phyloP scores from a whole-genome alignment of 495 filamentous ascomycete species.

The Daldinia concentrica region DNA sequence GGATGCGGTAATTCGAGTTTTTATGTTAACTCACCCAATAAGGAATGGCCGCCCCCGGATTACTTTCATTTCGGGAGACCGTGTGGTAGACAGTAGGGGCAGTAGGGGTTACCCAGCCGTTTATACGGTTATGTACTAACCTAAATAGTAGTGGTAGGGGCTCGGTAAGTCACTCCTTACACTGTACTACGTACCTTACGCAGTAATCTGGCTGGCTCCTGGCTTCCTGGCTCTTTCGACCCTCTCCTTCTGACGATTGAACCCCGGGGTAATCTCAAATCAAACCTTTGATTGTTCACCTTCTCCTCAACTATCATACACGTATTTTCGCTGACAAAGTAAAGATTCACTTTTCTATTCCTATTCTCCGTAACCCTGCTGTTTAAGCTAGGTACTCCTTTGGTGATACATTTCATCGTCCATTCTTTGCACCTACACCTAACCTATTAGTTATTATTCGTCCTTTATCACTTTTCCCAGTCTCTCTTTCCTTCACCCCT shows the following conservation, averaged over 20 bases:
- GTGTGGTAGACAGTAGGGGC: constrained; percentile 18
- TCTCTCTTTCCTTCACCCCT: constrained; percentile 5
- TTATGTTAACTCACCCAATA: constrained; percentile 15
- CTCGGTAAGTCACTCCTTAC: constrained; percentile 18
- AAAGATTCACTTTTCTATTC: constrained; percentile 22
- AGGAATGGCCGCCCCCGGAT: constrained; percentile 23
- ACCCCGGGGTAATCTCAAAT: constrained; percentile 17
- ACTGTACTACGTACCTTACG: constrained; percentile 5
- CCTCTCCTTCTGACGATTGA: constrained; percentile 30
- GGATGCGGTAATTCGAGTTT: constrained; percentile 13
- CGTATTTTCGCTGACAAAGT: constrained; percentile 7
- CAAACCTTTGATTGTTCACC: constrained; percentile 26
- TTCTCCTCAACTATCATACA: constrained; percentile 16
- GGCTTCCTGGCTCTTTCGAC: constrained; percentile 21
- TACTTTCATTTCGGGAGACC: constrained; percentile 30
- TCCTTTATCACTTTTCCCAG: constrained; percentile 15
- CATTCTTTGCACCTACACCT: constrained; percentile 23
- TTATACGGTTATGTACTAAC: constrained; percentile 12
- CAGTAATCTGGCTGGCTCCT: constrained; percentile 28
- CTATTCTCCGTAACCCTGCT: constrained; percentile 14
- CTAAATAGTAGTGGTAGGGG: constrained; percentile 18
- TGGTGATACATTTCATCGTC: constrained; percentile 34
- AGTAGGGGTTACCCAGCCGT: constrained; percentile 4
- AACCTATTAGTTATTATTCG: constrained; percentile 14
- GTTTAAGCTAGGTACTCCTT: constrained; percentile 20